Conservation (phyloP, 1,284 basidiomycete genomes). For the Moesziomyces globuligerus region DNA sequence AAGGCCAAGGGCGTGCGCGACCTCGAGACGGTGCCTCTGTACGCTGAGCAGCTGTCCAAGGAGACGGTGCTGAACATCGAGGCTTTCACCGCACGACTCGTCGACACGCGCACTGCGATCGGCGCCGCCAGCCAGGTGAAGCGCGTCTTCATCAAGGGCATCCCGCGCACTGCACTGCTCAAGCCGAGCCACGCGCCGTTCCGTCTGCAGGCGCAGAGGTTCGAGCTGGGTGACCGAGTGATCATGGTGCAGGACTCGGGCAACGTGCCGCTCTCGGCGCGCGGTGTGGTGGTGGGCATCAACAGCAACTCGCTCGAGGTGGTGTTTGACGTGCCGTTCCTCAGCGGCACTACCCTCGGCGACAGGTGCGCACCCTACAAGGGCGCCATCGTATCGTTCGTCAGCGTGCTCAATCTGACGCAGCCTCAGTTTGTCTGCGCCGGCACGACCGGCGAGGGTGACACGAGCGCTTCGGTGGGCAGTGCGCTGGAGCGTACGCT, state of each 20-base stretch:
- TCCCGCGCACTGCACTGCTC: conserved; percentile 91
- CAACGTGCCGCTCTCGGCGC: conserved; percentile 88
- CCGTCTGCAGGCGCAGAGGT: conserved; percentile 89
- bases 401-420: conserved; percentile 62
- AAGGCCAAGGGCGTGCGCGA: conserved; percentile 85
- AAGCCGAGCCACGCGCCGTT: conserved; percentile 92
- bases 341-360: conserved; percentile 88
- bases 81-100: conserved; percentile 77
- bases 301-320: conserved; percentile 85
- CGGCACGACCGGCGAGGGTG: conserved; percentile 20
- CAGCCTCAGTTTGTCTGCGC: conserved; percentile 60
- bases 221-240: conserved; percentile 91
- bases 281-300: conserved; percentile 92
- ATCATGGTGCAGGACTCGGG: conserved; percentile 93
- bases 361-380: conserved; percentile 69
- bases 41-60: conserved; percentile 89
- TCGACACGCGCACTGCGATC: conserved; percentile 39
- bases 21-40: conserved; percentile 90
- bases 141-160: conserved; percentile 87
- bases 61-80: conserved; percentile 70
- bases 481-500: conserved; percentile 51
- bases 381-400: conserved; percentile 52
- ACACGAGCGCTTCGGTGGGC: conserved; percentile 44
- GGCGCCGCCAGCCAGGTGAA: conserved; percentile 80
- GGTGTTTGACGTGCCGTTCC: conserved; percentile 95